These are phyloP conservation scores for Candida yuanshanica DNA, from an alignment of 805 yeast species.

Conservation along the genomic window DNA sequence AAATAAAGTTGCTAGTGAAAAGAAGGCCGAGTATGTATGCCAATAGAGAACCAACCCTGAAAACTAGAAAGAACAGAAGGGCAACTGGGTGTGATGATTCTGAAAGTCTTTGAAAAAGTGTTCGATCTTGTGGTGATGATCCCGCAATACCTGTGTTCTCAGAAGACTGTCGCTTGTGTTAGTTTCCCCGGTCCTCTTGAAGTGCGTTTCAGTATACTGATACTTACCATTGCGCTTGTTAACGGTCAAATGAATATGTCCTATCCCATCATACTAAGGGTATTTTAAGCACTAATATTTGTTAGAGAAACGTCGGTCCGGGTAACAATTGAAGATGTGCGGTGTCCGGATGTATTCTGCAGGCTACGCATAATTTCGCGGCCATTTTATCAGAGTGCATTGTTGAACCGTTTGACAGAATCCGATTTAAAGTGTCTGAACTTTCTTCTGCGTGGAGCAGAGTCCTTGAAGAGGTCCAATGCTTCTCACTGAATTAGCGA, in stretches of 20 bases:
- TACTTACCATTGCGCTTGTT: background rate
- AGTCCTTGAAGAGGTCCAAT: no score
- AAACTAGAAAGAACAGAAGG: constrained; percentile 51
- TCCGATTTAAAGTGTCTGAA: no score
- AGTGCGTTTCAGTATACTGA: background rate
- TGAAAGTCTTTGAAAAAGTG: constrained; percentile 42
- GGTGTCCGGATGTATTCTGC: no score
- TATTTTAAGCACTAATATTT: background rate
- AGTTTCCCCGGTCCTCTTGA: no score
- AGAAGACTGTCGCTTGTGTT: no score
- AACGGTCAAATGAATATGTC: no score
- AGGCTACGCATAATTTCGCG: no score
- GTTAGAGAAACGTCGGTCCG: background rate
- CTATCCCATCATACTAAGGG: background rate
- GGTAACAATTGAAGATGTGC: background rate
- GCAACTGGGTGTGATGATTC: constrained; percentile 87
- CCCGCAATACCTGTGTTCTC: background rate
- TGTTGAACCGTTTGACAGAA: background rate
- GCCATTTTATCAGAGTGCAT: no score
- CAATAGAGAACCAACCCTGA: constrained; percentile 58
- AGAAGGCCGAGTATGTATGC: constrained; percentile 68
- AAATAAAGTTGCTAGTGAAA: constrained; percentile 59
- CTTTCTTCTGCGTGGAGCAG: no score
- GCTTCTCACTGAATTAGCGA: no score
- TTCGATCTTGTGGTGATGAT: constrained; percentile 6